phyloP scores from a whole-genome alignment of 192 early-diverging fungal genomes.

The Umbelopsis isabellina region DNA sequence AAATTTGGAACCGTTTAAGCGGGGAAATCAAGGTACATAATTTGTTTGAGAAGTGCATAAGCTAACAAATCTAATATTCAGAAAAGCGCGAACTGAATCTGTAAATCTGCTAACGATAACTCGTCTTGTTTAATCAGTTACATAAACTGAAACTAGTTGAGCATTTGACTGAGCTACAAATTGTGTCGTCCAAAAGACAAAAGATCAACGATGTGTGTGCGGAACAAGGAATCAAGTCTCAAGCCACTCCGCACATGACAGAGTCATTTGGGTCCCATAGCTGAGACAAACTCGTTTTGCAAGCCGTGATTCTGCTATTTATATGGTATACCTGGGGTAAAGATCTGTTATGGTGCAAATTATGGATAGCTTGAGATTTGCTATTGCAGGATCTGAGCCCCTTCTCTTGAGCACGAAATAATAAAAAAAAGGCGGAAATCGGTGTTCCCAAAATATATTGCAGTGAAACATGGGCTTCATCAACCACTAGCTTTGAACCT shows the following conservation, averaged over 20 bases:
- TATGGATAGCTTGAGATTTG: too few species aligned
- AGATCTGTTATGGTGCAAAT: too few species aligned
- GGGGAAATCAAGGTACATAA: too few species aligned
- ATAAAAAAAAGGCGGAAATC: constrained; percentile 4
- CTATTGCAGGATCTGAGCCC: too few species aligned
- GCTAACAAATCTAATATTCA: too few species aligned
- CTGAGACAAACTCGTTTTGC: neutral
- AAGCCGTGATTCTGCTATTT: too few species aligned
- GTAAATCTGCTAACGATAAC: too few species aligned
- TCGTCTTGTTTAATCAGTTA: neutral
- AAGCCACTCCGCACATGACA: constrained; percentile 24
- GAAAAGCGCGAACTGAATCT: too few species aligned
- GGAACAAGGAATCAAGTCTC: constrained; percentile 2
- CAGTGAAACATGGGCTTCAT: constrained; percentile 15
- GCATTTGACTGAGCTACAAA: constrained; percentile 15
- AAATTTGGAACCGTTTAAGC: too few species aligned
- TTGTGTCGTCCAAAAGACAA: neutral
- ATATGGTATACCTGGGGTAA: too few species aligned
- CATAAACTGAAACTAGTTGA: neutral
- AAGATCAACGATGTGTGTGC: constrained; percentile 4
- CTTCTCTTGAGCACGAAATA: too few species aligned
- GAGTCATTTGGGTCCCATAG: neutral
- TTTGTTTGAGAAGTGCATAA: too few species aligned
- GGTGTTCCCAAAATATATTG: constrained; percentile 17
- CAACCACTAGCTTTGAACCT: constrained; percentile 2